phyloP scores from a whole-genome alignment of 2,329 filamentous ascomycete species.

The Torrubiellomyces zombiae region DNA sequence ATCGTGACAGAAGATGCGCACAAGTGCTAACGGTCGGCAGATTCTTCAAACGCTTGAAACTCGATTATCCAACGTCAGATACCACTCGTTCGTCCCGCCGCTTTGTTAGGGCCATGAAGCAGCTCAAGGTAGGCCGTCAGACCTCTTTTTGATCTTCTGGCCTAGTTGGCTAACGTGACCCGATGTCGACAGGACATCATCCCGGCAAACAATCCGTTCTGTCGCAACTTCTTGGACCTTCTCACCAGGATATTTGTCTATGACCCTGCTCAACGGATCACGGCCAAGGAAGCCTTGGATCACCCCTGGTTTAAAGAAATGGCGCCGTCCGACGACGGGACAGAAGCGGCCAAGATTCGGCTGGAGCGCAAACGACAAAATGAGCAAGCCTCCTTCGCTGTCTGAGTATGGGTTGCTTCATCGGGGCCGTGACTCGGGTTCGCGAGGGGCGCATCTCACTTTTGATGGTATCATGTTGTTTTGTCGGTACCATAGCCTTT shows the following conservation, averaged over 20 bases:
- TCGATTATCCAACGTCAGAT: conserved; percentile 47
- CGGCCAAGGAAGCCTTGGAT: conserved; percentile 47
- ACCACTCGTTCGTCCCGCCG: conserved; percentile 46
- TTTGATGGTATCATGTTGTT: too few species aligned
- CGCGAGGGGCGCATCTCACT: too few species aligned
- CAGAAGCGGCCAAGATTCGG: conserved; percentile 49
- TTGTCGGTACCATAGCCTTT: too few species aligned
- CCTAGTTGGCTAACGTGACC: too few species aligned
- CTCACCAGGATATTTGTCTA: conserved; percentile 53
- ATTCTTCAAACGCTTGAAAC: conserved; percentile 47
- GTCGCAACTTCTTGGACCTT: conserved; percentile 46
- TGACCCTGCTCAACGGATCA: conserved; percentile 47
- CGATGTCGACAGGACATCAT: conserved; percentile 55
- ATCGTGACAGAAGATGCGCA: too few species aligned
- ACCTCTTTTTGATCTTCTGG: too few species aligned
- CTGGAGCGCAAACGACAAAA: conserved; percentile 32
- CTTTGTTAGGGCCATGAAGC: conserved; percentile 56
- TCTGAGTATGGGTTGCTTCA: too few species aligned
- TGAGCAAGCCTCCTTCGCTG: conserved; percentile 13
- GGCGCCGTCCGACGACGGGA: conserved; percentile 47
- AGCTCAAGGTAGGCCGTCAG: conserved; percentile 40
- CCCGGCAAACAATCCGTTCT: conserved; percentile 39
- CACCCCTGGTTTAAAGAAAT: conserved; percentile 54
- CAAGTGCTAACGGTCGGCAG: conserved; percentile 21
- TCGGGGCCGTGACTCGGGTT: too few species aligned